Percentiles rank a stretch among this genome's conserved stretches.
Conservation (phyloP, 108 stramenopile genomes). For the Cyclostephanos invisitatus region DNA sequence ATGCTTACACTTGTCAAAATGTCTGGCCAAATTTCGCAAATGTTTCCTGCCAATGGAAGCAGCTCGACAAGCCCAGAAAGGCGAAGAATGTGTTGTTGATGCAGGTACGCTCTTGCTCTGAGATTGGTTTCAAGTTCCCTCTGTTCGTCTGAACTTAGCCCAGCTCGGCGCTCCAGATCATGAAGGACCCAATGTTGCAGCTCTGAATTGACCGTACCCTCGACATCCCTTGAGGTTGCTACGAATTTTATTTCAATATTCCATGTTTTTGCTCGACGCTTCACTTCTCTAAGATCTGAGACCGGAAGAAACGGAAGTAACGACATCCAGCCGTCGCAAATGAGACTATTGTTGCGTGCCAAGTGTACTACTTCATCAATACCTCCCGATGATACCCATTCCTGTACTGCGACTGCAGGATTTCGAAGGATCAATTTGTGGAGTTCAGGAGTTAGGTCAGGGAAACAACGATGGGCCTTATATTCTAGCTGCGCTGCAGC, state of each 20-base stretch:
- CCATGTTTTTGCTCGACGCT: background rate
- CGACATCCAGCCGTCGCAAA: background rate
- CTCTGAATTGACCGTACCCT: background rate
- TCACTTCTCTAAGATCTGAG: background rate
- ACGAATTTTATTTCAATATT: background rate
- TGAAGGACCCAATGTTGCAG: slow-evolving; percentile 6
- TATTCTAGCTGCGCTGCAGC: background rate
- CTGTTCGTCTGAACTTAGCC: background rate
- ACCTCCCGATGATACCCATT: background rate
- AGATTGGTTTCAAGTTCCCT: background rate
- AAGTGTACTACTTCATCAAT: background rate
- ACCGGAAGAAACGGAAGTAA: background rate
- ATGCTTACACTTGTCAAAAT: slow-evolving; percentile 10
- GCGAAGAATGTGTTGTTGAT: background rate
- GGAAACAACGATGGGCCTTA: background rate
- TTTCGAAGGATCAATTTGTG: background rate
- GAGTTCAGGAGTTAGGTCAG: background rate
- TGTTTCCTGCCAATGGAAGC: background rate
- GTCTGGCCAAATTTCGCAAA: slow-evolving; percentile 24
- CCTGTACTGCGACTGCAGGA: background rate
- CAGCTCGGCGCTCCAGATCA: background rate
- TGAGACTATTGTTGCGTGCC: background rate
- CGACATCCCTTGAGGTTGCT: background rate
- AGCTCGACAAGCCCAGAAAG: background rate
- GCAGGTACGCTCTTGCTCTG: background rate